Evolutionary conservation across 495 filamentous ascomycete species (phyloP), one percentile per base, ranked within the genome.

Genomic region (Tuber brumale): DNA sequence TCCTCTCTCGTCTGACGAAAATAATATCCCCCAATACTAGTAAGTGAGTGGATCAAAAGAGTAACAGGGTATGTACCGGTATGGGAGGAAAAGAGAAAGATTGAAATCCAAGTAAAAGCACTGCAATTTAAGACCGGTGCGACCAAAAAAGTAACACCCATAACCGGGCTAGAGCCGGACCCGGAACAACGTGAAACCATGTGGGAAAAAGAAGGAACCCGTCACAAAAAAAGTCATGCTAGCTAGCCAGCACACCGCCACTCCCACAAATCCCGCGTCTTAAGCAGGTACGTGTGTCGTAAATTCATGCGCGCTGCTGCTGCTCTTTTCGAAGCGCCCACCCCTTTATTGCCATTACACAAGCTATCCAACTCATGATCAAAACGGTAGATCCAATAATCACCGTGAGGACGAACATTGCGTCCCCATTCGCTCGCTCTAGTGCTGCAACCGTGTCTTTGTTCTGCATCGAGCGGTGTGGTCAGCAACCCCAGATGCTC

Each of bases 341-440:
- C 27, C 93, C 95, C 84, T 97, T 97, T 80, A 97, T 84, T n/a
- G 95, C 90, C 71, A 97, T 88, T 4, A 92, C 83, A 45, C 94
- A 72, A 43, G 94, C 88, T 71, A 91, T 88, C 89, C 92, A 95
- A 0, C 94, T 91, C 93, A 97, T 95, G 48, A 97, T 83, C 79
- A 97, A 88, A 1, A 90, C 91, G 19, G 92, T 91, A 57, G 95
- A 82, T 6, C 95, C 95, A 89, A 97, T 91, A 41, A 90, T 91
- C 12, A 97, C 90, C 3, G 93, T 97, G 85, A 97, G 95, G 76
- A 93, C 89, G 84, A 97, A 97, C 95, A 97, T 97, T 74, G 93
- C 93, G 78, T 92, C 91, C 84, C 87, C 89, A 84, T 42, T 89
- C 85, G 83, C 93, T 89, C 57, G 87, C 87, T 96, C 92, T 85